Conservation (phyloP, 2,329 filamentous ascomycete species). For the Ampelomyces quisqualis region DNA sequence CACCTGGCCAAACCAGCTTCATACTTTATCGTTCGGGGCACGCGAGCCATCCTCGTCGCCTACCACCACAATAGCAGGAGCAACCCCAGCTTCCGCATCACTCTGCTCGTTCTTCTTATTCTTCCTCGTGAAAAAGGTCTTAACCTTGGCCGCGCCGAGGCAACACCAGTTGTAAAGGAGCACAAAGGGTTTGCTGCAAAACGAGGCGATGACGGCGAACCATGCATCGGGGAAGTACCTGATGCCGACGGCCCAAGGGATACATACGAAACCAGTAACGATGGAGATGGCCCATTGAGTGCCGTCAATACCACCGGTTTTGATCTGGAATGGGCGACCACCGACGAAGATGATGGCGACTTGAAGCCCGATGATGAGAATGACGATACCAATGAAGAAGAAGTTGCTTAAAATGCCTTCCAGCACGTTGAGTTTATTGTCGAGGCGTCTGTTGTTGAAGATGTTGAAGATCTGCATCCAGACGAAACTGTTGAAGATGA, state of each 20-base stretch:
- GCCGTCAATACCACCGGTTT: conserved; percentile 47
- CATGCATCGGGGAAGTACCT: conserved; percentile 54
- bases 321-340: conserved; percentile 56
- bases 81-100: conserved; percentile 16
- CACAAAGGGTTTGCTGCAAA: conserved; percentile 28
- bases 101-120: conserved; percentile 16
- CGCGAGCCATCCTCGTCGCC: conserved; percentile 7
- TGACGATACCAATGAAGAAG: conserved; percentile 60
- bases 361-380: conserved; percentile 60
- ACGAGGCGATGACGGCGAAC: conserved; percentile 24
- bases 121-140: conserved; percentile 20
- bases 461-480: conserved; percentile 75
- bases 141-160: conserved; percentile 12
- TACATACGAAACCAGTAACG: conserved; percentile 52
- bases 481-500: conserved; percentile 70
- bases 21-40: neutral
- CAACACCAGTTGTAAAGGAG: conserved; percentile 20
- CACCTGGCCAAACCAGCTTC: neutral
- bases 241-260: conserved; percentile 55
- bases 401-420: conserved; percentile 58
- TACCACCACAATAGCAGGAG: conserved; percentile 23
- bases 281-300: conserved; percentile 65
- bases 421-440: conserved; percentile 64
- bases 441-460: conserved; percentile 64
- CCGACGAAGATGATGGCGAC: conserved; percentile 61